Evolutionary conservation across 148 eudicot genomes (phyloP).

Genomic region (Chenopodium album): DNA sequence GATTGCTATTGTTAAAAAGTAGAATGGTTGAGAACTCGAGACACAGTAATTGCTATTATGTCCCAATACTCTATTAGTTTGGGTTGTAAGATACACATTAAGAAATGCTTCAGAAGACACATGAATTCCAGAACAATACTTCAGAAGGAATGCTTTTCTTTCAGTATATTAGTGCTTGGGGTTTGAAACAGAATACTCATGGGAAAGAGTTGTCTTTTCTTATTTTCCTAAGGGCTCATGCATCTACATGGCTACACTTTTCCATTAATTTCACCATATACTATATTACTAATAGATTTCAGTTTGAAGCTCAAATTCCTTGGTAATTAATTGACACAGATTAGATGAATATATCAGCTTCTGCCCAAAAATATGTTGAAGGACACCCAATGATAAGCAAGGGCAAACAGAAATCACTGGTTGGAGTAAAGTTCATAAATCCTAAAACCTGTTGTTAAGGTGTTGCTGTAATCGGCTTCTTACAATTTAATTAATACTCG

Average conservation of each 20-base stretch:
- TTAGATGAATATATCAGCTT: not conserved
- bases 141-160: too few species aligned
- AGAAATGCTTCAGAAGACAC: too few species aligned
- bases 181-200: not conserved
- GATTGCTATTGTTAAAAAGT: not conserved
- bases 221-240: not conserved
- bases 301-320: not conserved
- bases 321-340: not conserved
- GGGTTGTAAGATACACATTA: not conserved
- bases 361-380: too few species aligned
- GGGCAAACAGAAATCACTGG: not conserved
- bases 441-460: not conserved
- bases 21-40: not conserved
- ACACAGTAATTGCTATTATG: not conserved
- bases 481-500: not conserved
- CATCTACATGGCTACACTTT: not conserved
- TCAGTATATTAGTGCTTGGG: not conserved
- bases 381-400: not conserved
- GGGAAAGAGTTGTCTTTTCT: not conserved
- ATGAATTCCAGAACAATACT: too few species aligned
- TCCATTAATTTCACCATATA: not conserved
- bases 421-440: not conserved
- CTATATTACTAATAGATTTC: not conserved
- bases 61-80: not conserved
- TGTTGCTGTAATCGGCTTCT: not conserved